Evolutionary conservation across 2,329 filamentous ascomycete species (phyloP).

Genomic region (Aspergillus intermedius): DNA sequence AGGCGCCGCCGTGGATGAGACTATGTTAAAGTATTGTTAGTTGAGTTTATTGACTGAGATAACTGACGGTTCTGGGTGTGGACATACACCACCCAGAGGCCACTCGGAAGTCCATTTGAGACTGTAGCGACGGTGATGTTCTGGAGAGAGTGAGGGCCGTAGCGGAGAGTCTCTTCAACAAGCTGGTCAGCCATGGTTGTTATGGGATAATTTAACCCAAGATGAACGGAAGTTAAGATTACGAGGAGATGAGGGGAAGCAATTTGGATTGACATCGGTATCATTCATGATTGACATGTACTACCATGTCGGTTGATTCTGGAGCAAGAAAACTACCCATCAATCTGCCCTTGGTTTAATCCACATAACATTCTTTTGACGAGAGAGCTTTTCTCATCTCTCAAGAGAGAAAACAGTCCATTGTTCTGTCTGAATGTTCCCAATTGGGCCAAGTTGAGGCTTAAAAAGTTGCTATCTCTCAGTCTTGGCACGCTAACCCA

Average conservation of each 20-base stretch:
- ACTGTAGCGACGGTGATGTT: constrained; percentile 24
- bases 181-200: not conserved
- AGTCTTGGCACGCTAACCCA: constrained; percentile 24
- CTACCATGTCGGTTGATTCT: too few relatives aligned
- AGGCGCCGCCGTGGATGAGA: constrained; percentile 46
- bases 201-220: not conserved
- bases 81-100: constrained; percentile 37
- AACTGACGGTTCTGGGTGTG: not conserved
- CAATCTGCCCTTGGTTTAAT: too few relatives aligned
- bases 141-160: constrained; percentile 28
- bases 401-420: too few relatives aligned
- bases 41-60: not conserved
- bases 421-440: not conserved
- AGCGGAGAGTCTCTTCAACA: constrained; percentile 14
- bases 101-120: constrained; percentile 12
- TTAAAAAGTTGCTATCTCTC: not conserved
- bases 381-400: too few relatives aligned
- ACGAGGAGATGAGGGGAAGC: too few relatives aligned
- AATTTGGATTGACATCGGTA: too few relatives aligned
- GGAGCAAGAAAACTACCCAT: too few relatives aligned
- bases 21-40: constrained; percentile 12
- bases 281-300: too few relatives aligned
- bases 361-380: too few relatives aligned
- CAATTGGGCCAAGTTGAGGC: not conserved
- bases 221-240: not conserved